Evolutionary conservation across 495 filamentous ascomycete genomes (phyloP).

Genomic region (Trichodelitschia bisporula): DNA sequence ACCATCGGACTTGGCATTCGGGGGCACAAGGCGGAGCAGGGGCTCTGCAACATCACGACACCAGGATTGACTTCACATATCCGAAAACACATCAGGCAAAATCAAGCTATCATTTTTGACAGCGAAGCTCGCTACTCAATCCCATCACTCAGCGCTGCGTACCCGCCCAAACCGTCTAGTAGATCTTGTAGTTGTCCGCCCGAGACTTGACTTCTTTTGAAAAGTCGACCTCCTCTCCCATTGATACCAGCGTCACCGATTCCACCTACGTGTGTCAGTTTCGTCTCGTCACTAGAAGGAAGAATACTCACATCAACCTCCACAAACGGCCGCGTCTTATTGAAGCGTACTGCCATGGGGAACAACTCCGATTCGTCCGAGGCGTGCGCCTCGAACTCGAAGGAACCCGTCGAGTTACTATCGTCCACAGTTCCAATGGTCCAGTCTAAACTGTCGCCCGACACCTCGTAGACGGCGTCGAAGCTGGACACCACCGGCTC

Average conservation of each 20-base stretch:
- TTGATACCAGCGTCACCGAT: no score
- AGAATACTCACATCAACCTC: constrained; percentile 56
- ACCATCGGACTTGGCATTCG: no score
- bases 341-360: constrained; percentile 82
- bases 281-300: no score
- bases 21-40: no score
- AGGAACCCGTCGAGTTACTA: constrained; percentile 55
- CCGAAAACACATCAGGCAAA: no score
- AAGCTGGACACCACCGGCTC: constrained; percentile 81
- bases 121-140: no score
- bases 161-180: no score
- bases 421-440: constrained; percentile 62
- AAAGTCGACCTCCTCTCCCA: constrained; percentile 61
- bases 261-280: no score
- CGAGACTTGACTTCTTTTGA: constrained; percentile 73
- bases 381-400: constrained; percentile 81
- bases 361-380: constrained; percentile 79
- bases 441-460: constrained; percentile 85
- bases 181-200: constrained; percentile 59
- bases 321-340: constrained; percentile 63
- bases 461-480: constrained; percentile 82
- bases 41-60: no score
- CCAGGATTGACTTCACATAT: no score
- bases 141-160: no score
- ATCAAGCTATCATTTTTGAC: no score